Conservation (phyloP, 2,329 filamentous ascomycete genomes). For the Hypocreales sp. region DNA sequence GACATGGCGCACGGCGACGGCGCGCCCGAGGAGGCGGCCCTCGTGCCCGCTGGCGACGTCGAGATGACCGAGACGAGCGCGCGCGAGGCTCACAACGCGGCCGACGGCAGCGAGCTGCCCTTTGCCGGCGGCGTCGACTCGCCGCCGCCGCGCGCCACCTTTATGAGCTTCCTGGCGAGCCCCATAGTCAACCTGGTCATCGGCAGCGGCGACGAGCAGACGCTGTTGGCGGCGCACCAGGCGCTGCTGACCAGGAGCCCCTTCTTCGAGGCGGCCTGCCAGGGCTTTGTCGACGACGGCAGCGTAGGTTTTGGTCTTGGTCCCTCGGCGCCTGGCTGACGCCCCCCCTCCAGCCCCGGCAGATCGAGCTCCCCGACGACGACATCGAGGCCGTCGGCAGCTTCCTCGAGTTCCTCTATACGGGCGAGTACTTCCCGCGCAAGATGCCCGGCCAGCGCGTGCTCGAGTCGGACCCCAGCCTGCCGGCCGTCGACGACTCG, state of each 20-base stretch:
- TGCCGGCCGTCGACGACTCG: slow-evolving; percentile 56
- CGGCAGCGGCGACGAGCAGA: slow-evolving; percentile 40
- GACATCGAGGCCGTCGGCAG: slow-evolving; percentile 19
- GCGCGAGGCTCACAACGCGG: slow-evolving; percentile 14
- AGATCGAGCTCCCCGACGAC: slow-evolving; percentile 44
- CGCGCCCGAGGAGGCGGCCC: too few species aligned
- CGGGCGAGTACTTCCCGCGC: slow-evolving; percentile 52
- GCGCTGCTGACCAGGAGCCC: slow-evolving; percentile 59
- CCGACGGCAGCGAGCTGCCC: slow-evolving; percentile 18
- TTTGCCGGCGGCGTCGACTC: slow-evolving; percentile 20
- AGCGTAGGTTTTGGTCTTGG: slow-evolving; percentile 30
- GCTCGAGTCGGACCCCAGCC: slow-evolving; percentile 52
- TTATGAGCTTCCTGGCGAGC: slow-evolving; percentile 48
- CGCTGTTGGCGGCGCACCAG: slow-evolving; percentile 65
- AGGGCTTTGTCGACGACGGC: slow-evolving; percentile 43
- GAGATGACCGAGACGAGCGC: slow-evolving; percentile 18
- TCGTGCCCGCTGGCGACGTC: slow-evolving; percentile 18
- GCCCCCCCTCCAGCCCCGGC: slow-evolving; percentile 30
- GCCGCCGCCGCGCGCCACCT: slow-evolving; percentile 23
- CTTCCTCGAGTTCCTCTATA: slow-evolving; percentile 26
- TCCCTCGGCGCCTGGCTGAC: too few species aligned
- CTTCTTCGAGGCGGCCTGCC: slow-evolving; percentile 51
- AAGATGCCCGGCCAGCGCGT: slow-evolving; percentile 45
- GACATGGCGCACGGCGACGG: slow-evolving; percentile 3
- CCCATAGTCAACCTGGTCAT: slow-evolving; percentile 55